Evolutionary conservation across 495 filamentous ascomycete genomes (phyloP).

Genomic region (Apiosordaria backusii): DNA sequence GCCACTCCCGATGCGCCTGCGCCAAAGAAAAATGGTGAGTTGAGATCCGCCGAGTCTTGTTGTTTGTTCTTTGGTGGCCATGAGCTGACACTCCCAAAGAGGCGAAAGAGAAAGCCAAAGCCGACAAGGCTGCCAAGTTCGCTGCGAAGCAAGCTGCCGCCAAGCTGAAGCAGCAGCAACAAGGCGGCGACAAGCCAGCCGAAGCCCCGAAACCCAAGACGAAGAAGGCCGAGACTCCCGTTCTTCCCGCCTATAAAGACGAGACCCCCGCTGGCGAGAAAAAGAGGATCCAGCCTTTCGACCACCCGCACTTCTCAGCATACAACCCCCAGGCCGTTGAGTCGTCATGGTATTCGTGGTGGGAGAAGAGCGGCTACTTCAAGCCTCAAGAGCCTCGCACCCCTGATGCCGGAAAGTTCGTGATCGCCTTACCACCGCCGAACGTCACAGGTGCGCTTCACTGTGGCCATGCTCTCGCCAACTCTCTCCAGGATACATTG

Average conservation of each 20-base stretch:
- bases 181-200: slow-evolving; percentile 19
- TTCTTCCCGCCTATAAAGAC: slow-evolving; percentile 45
- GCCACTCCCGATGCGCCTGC: slow-evolving; percentile 21
- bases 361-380: slow-evolving; percentile 67
- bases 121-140: slow-evolving; percentile 38
- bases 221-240: slow-evolving; percentile 37
- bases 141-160: slow-evolving; percentile 29
- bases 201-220: slow-evolving; percentile 18
- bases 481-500: slow-evolving; percentile 69
- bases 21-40: slow-evolving; percentile 33
- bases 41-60: neutral
- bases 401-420: slow-evolving; percentile 64
- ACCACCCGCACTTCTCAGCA: slow-evolving; percentile 49
- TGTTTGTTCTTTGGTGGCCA: neutral
- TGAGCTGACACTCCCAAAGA: neutral
- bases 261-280: slow-evolving; percentile 49
- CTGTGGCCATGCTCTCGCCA: slow-evolving; percentile 52
- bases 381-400: slow-evolving; percentile 56
- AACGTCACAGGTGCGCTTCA: slow-evolving; percentile 63
- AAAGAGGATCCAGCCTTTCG: slow-evolving; percentile 45
- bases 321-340: slow-evolving; percentile 61
- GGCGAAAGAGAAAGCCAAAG: slow-evolving; percentile 30
- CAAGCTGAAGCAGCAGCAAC: slow-evolving; percentile 24
- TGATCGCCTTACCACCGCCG: slow-evolving; percentile 68
- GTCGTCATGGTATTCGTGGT: slow-evolving; percentile 63